These are phyloP conservation scores for Podospora sp. DNA, from an alignment of 495 filamentous ascomycete species.

Conservation along the genomic window DNA sequence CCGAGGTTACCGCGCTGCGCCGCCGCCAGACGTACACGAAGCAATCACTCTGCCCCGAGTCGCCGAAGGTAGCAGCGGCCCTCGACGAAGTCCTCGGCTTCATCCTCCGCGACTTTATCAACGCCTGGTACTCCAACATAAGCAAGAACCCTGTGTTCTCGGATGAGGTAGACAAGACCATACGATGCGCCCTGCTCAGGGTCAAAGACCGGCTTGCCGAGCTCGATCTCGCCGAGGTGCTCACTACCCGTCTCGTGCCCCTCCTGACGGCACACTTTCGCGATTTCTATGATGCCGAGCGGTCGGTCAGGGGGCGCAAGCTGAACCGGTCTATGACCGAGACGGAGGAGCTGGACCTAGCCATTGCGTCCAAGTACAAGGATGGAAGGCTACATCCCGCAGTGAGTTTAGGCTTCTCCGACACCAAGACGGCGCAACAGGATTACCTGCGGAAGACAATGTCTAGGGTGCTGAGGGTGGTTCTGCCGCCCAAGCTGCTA, in stretches of 20 bases:
- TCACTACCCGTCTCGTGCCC: constrained; percentile 80
- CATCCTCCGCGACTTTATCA: constrained; percentile 82
- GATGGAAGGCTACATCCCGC: constrained; percentile 90
- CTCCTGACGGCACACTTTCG: constrained; percentile 89
- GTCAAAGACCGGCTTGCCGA: constrained; percentile 69
- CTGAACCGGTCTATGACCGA: constrained; percentile 90
- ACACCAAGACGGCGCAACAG: constrained; percentile 81
- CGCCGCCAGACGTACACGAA: constrained; percentile 52
- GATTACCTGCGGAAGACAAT: constrained; percentile 78
- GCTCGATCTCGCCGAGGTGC: constrained; percentile 77
- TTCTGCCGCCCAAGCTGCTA: constrained; percentile 73
- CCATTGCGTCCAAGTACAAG: constrained; percentile 88
- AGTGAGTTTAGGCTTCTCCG: constrained; percentile 76
- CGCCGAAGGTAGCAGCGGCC: constrained; percentile 75
- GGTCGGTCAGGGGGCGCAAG: constrained; percentile 80
- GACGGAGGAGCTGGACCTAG: constrained; percentile 91
- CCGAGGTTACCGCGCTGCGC: constrained; percentile 65
- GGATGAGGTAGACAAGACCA: constrained; percentile 79
- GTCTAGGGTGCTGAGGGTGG: constrained; percentile 67
- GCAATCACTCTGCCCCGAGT: constrained; percentile 72
- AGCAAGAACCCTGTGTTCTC: constrained; percentile 76
- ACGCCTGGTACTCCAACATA: constrained; percentile 86
- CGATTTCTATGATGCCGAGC: constrained; percentile 89
- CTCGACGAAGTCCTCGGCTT: constrained; percentile 79
- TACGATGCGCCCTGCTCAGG: constrained; percentile 72